A percentile compares a stretch with the other conserved stretches of the same genome.
Conservation (phyloP, 345 rosid genomes). For the Populus davidiana region DNA sequence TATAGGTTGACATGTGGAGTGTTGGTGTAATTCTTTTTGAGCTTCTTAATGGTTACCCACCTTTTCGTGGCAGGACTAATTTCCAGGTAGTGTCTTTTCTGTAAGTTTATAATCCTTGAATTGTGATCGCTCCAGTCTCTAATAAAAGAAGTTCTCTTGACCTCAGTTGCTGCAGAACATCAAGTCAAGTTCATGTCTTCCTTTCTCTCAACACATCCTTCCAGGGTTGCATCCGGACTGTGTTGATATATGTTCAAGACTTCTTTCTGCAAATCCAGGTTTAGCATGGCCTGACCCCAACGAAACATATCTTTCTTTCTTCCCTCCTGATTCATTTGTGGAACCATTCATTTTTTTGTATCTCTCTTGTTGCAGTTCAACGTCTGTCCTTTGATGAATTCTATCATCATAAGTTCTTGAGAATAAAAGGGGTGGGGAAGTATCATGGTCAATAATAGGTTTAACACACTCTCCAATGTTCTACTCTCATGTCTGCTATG, state of each 20-base stretch:
- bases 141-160: background rate
- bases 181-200: conserved; percentile 44
- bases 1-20: conserved; percentile 76
- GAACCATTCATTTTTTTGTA: background rate
- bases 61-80: conserved; percentile 52
- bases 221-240: conserved; percentile 53
- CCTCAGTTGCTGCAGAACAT: conserved; percentile 47
- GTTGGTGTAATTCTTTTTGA: conserved; percentile 67
- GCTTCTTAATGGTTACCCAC: conserved; percentile 66
- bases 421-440: conserved; percentile 12
- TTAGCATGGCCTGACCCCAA: background rate
- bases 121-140: background rate
- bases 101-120: background rate
- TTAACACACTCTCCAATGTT: background rate
- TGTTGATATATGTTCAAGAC: conserved; percentile 54
- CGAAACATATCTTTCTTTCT: background rate
- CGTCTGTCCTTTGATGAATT: conserved; percentile 51
- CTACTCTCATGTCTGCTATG: background rate
- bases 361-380: conserved; percentile 27
- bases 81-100: conserved; percentile 49
- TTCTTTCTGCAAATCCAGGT: conserved; percentile 67
- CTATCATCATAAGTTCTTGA: conserved; percentile 42
- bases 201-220: conserved; percentile 49
- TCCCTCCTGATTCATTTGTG: background rate
- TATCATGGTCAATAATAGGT: background rate